Evolutionary conservation across 2,329 filamentous ascomycete genomes (phyloP).

Genomic region (Botryotinia calthae): DNA sequence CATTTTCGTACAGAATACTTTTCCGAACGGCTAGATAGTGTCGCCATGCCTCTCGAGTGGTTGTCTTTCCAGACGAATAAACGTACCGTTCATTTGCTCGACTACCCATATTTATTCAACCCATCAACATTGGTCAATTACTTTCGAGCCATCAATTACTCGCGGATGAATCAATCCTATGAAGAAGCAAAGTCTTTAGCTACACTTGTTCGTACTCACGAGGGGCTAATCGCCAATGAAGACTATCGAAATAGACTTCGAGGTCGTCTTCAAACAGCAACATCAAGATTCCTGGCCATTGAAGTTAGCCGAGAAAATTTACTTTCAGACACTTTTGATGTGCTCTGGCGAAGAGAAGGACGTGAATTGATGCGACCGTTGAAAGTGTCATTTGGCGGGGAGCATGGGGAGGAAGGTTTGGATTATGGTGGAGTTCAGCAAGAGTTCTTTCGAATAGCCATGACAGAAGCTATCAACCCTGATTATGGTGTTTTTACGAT

Average conservation of each 20-base stretch:
- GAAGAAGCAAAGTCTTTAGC: slow-evolving; percentile 63
- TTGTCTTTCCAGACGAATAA: slow-evolving; percentile 58
- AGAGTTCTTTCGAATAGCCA: slow-evolving; percentile 86
- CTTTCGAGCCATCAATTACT: slow-evolving; percentile 85
- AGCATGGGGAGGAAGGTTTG: slow-evolving; percentile 80
- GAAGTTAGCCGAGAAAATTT: slow-evolving; percentile 66
- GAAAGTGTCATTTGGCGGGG: slow-evolving; percentile 82
- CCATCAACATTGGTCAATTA: slow-evolving; percentile 71
- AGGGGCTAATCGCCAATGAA: slow-evolving; percentile 53
- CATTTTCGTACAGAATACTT: slow-evolving; percentile 76
- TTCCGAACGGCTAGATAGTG: slow-evolving; percentile 69
- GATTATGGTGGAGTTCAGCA: slow-evolving; percentile 96
- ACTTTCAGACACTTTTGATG: slow-evolving; percentile 74
- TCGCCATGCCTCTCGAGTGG: slow-evolving; percentile 74
- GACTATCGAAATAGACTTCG: slow-evolving; percentile 61
- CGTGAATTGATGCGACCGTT: slow-evolving; percentile 80
- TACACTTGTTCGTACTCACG: slow-evolving; percentile 53
- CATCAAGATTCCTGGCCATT: slow-evolving; percentile 68
- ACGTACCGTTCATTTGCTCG: slow-evolving; percentile 70
- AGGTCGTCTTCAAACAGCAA: slow-evolving; percentile 62
- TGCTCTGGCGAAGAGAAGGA: slow-evolving; percentile 83
- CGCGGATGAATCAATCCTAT: slow-evolving; percentile 77
- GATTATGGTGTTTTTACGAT: slow-evolving; percentile 77
- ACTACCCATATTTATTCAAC: slow-evolving; percentile 78
- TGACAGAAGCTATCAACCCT: slow-evolving; percentile 75